Conservation (phyloP, 2,329 filamentous ascomycete species). For the Pseudogymnoascus sp. region DNA sequence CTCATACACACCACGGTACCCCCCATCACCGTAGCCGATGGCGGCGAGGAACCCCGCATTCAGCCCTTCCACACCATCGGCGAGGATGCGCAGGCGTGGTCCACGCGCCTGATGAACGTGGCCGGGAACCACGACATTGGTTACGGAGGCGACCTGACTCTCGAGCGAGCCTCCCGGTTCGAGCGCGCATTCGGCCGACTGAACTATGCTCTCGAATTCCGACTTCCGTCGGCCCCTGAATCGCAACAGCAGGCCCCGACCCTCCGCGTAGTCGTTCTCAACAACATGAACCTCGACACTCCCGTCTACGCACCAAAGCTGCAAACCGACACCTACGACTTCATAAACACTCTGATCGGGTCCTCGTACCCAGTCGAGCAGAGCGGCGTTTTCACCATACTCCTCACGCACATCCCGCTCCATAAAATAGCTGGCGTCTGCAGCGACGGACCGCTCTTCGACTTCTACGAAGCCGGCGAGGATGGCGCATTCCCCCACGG, state of each 20-base stretch:
- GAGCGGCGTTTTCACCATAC: conserved; percentile 63
- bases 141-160: conserved; percentile 83
- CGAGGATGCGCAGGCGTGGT: conserved; percentile 51
- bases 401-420: conserved; percentile 87
- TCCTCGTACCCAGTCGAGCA: conserved; percentile 52
- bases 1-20: conserved; percentile 30
- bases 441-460: conserved; percentile 74
- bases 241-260: conserved; percentile 48
- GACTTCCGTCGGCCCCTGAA: conserved; percentile 42
- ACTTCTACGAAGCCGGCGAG: conserved; percentile 48
- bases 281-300: conserved; percentile 87
- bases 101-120: conserved; percentile 73
- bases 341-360: conserved; percentile 61
- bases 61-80: conserved; percentile 23
- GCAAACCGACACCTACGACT: conserved; percentile 68
- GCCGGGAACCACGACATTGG: conserved; percentile 95
- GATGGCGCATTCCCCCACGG: conserved; percentile 56
- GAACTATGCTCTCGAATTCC: conserved; percentile 81
- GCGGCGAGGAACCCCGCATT: conserved; percentile 34
- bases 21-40: conserved; percentile 30
- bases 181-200: conserved; percentile 76
- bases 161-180: conserved; percentile 68
- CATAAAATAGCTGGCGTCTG: conserved; percentile 78
- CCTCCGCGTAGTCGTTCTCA: conserved; percentile 76
- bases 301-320: conserved; percentile 60